Evolutionary conservation across 805 yeast genomes (phyloP), one percentile per base, ranked within the genome.

Genomic region (Torulaspora microellipsoides): DNA sequence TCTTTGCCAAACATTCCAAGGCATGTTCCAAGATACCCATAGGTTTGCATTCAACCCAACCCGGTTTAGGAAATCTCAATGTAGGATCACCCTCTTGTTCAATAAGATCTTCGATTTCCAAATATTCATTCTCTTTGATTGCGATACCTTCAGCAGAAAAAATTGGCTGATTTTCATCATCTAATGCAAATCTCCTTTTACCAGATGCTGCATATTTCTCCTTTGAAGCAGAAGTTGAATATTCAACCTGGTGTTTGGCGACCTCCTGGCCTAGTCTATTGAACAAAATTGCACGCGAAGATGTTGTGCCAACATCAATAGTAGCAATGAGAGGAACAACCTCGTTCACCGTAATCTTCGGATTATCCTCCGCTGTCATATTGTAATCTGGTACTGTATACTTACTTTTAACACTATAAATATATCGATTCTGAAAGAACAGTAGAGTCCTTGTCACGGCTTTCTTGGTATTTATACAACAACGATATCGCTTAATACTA

Each of bases 1-100:
- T 78, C 17, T 80, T 80, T 36, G 81, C 81, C 29, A 90, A 69
- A 70, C 97, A 90, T 59, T 82, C 84, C 31, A 82, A 74, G 23
- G 89, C 90, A 56, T 88, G 83, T 4, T 45, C 43, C 53, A 88
- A 72, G 36, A 90, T 80, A 63, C 83, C 89, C 40, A 77, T 76
- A 9, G 96, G 96, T 71, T 85, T 84, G 66, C 93, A 89, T 68
- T 90, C 96, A 30, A 88, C 93, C 96, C 96, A 89, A 27, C 95
- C 93, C 2, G 91, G 89, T 51, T 78, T 76, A 2, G 93, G 91
- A 62, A 81, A 84, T 47, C 80, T 66, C 42, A 84, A 68, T n/a
- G 93, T 84, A 39, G 90, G 89, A 25, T 72, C 62, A 20, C 47
- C 52, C 30, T 49, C 45, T 27, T 35, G 41, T 14, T 31, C n/a